Percentiles rank a stretch among this genome's conserved stretches.
phyloP scores from a whole-genome alignment of 495 filamentous ascomycete species.

The Neurospora sp. region DNA sequence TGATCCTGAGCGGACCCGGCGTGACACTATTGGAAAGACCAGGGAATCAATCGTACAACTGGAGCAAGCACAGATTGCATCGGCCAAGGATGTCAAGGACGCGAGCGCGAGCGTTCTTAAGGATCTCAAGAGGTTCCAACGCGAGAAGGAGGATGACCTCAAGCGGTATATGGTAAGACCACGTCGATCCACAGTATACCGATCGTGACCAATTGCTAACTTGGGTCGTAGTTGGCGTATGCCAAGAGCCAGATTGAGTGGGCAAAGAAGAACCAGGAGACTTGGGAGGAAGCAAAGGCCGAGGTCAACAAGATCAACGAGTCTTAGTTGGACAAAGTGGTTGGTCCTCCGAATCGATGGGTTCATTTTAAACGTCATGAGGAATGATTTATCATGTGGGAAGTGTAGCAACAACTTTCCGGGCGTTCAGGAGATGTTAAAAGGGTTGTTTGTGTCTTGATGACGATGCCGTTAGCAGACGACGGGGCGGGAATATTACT shows the following conservation, averaged over 20 bases:
- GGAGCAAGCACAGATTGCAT: conserved; percentile 78
- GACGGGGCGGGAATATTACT: not conserved
- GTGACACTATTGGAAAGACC: conserved; percentile 93
- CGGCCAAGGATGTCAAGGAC: conserved; percentile 82
- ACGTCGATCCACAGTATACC: not conserved
- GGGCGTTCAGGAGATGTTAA: not conserved
- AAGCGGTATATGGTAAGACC: conserved; percentile 83
- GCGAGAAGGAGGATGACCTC: conserved; percentile 88
- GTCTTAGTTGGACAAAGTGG: conserved; percentile 12
- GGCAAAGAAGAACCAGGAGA: conserved; percentile 94
- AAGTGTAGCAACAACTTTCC: not conserved
- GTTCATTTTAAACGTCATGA: not conserved
- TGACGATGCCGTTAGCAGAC: not conserved
- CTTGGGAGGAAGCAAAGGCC: conserved; percentile 90
- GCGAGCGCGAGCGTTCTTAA: conserved; percentile 76
- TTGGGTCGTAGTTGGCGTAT: conserved; percentile 63
- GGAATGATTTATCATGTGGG: not conserved
- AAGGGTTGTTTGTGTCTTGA: not conserved
- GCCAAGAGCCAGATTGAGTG: conserved; percentile 92
- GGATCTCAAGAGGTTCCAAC: conserved; percentile 86
- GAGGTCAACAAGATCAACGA: conserved; percentile 82
- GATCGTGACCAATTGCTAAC: conserved; percentile 3
- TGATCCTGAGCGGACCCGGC: conserved; percentile 82
- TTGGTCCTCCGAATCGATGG: not conserved
- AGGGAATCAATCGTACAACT: conserved; percentile 64